These are phyloP conservation scores for Daldinia loculata DNA, from an alignment of 495 filamentous ascomycete genomes.

Conservation along the genomic window DNA sequence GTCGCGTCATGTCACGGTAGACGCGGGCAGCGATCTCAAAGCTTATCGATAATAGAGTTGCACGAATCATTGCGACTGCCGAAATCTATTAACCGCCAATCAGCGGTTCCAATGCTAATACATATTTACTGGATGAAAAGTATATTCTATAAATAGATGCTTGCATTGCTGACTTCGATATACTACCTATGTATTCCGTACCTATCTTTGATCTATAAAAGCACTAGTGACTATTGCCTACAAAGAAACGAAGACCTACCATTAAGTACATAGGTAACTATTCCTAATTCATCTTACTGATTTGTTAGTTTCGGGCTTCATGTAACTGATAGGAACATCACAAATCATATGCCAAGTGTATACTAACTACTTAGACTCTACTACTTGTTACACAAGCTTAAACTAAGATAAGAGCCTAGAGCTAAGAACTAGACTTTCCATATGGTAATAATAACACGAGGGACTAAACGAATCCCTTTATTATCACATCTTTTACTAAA, in stretches of 20 bases:
- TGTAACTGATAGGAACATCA: not conserved
- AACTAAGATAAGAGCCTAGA: too few relatives aligned
- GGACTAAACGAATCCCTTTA: too few relatives aligned
- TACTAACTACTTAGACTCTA: not conserved
- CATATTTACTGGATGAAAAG: not conserved
- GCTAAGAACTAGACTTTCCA: too few relatives aligned
- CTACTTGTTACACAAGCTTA: too few relatives aligned
- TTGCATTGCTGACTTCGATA: not conserved
- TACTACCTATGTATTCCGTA: not conserved
- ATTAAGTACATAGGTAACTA: too few relatives aligned
- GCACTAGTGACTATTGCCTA: too few relatives aligned
- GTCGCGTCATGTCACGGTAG: slow-evolving; percentile 33
- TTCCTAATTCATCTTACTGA: too few relatives aligned
- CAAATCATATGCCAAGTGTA: not conserved
- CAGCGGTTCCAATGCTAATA: slow-evolving; percentile 2
- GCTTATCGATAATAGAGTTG: slow-evolving; percentile 29
- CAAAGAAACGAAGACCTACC: too few relatives aligned
- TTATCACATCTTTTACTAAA: too few relatives aligned
- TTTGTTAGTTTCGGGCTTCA: too few relatives aligned
- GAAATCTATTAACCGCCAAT: slow-evolving; percentile 18
- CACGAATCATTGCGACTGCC: slow-evolving; percentile 13
- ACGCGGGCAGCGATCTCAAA: slow-evolving; percentile 16
- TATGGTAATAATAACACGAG: too few relatives aligned
- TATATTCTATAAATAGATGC: slow-evolving; percentile 1
- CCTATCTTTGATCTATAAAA: too few relatives aligned